Evolutionary conservation across 768 basidiomycete genomes (phyloP).

Genomic region (Mycena latifolia): DNA sequence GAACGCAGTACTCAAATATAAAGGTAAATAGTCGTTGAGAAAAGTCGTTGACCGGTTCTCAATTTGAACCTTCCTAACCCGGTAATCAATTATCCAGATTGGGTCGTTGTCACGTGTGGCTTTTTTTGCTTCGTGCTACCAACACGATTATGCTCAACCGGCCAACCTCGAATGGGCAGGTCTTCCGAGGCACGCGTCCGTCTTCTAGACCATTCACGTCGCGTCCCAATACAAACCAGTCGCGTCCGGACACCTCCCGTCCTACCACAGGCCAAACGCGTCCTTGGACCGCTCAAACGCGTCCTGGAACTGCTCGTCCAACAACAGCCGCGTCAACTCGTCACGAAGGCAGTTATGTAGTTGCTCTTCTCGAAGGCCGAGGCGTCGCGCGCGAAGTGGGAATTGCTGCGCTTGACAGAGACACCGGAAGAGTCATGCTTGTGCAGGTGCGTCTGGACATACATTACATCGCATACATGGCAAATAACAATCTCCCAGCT

Average conservation of each 20-base stretch:
- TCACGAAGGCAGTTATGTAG: slow-evolving; percentile 71
- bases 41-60: too few relatives aligned
- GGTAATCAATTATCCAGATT: too few relatives aligned
- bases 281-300: slow-evolving; percentile 69
- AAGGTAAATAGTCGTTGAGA: too few relatives aligned
- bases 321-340: slow-evolving; percentile 72
- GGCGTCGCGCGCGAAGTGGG: slow-evolving; percentile 89
- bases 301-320: slow-evolving; percentile 72
- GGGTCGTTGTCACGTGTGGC: too few relatives aligned
- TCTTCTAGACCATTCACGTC: slow-evolving; percentile 28
- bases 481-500: slow-evolving; percentile 58
- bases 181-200: slow-evolving; percentile 2
- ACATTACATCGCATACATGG: slow-evolving; percentile 15
- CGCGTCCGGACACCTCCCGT: slow-evolving; percentile 28
- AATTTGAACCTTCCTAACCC: too few relatives aligned
- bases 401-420: slow-evolving; percentile 86
- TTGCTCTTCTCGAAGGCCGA: slow-evolving; percentile 82
- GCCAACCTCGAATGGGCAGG: slow-evolving; percentile 12
- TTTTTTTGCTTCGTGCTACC: background rate
- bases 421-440: slow-evolving; percentile 80
- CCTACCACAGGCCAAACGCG: slow-evolving; percentile 48
- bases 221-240: slow-evolving; percentile 25
- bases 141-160: background rate
- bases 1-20: too few relatives aligned
- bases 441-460: slow-evolving; percentile 72